Evolutionary conservation across 768 basidiomycete genomes (phyloP).

Genomic region (Suillus spraguei): DNA sequence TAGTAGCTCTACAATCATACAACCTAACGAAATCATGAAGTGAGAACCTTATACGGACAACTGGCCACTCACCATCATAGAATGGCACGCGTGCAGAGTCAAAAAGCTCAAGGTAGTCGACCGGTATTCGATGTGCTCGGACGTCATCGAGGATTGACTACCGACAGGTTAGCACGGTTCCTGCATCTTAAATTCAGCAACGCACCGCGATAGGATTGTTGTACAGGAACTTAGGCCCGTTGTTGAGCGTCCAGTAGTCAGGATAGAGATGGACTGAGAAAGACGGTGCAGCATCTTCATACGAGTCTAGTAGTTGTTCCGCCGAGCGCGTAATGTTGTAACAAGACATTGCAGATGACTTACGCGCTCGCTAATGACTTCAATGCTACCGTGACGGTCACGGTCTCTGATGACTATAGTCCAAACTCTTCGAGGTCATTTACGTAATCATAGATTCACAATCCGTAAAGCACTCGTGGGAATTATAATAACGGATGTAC

Average conservation of each 20-base stretch:
- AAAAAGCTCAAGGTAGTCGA: slow-evolving; percentile 83
- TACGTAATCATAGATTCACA: slow-evolving; percentile 23
- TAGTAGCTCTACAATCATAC: slow-evolving; percentile 82
- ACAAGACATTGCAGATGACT: slow-evolving; percentile 50
- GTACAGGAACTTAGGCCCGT: slow-evolving; percentile 80
- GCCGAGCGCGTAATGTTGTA: slow-evolving; percentile 75
- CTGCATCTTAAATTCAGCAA: slow-evolving; percentile 8
- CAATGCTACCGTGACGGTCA: slow-evolving; percentile 4
- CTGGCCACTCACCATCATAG: slow-evolving; percentile 67
- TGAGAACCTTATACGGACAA: slow-evolving; percentile 9
- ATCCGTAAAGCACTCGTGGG: slow-evolving; percentile 21
- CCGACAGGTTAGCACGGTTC: slow-evolving; percentile 6
- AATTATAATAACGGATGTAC: slow-evolving; percentile 15
- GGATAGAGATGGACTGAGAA: slow-evolving; percentile 78
- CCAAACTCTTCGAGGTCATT: slow-evolving; percentile 8
- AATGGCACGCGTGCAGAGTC: slow-evolving; percentile 74
- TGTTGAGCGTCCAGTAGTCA: slow-evolving; percentile 84
- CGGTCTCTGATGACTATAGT: not conserved
- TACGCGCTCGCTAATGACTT: slow-evolving; percentile 2
- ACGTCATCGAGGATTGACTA: slow-evolving; percentile 85
- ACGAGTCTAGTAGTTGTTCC: slow-evolving; percentile 59
- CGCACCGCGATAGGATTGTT: slow-evolving; percentile 71
- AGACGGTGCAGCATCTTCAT: slow-evolving; percentile 62
- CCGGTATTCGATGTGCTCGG: slow-evolving; percentile 79
- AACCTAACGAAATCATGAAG: slow-evolving; percentile 48